Base-by-base conservation (phyloP, 257 asterid species). In the Primulina huaijiensis region DNA sequence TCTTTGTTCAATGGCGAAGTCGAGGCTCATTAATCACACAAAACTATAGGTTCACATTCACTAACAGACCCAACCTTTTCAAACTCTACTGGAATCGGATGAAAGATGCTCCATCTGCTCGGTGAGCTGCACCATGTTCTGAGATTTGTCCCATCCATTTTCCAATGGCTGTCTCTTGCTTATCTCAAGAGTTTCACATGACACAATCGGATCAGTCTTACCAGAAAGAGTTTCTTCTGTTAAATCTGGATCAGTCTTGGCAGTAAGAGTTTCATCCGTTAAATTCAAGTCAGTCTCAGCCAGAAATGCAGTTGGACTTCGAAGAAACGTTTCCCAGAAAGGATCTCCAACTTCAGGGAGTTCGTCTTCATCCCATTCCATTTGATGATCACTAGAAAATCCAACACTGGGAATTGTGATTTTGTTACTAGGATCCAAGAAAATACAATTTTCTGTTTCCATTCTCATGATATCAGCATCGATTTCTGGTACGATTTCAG, bases 31-130 rank as follows among this genome's bases (percentile, higher is more conserved):
- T 14, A 5, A 43, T 43, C 53, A 43, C 2, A 2, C 14, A 38
- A 38, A 38, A 38, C n/a, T 14, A 43, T 43, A 1, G 6, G 17
- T 11, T 11, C 17, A 11, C n/a, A 43, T 43, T 43, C 53, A 43
- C 53, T 1, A 43, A 12, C 17, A 43, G n/a, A 43, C n/a, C 6
- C 5, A 3, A 14, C n/a, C 53, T 3, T 43, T 43, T 82, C 81
- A 90, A 65, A 70, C 69, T 52, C 80, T 87, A 62, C 81, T 73
- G 65, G 76, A 74, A 4, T 90, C 85, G 4, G 92, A 87, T 7
- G 95, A 71, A 62, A 93, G 96, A 74, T 75, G 87, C 27, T 85
- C 99, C 99, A 90, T 85, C 81, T 89, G 96, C 81, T 89, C 86
- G 0, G 97, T 89, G 50, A 93, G 88, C 63, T 82, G 84, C n/a